phyloP scores from a whole-genome alignment of 2,329 filamentous ascomycete genomes.

The Ophiobolus disseminans region DNA sequence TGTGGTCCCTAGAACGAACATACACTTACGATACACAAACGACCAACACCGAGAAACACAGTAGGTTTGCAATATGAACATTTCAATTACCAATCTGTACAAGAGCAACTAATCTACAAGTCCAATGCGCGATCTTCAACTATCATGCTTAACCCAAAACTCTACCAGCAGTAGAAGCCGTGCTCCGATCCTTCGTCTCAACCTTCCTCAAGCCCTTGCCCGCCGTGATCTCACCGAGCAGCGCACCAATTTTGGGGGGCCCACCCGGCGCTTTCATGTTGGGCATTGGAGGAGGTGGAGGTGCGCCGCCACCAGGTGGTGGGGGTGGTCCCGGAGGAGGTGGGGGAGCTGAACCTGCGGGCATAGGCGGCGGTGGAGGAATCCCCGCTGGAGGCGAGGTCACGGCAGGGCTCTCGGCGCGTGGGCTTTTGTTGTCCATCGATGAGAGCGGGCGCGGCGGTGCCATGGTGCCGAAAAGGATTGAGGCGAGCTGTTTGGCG shows the following conservation, averaged over 20 bases:
- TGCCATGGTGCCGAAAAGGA: constrained; percentile 96
- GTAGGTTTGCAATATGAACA: background rate
- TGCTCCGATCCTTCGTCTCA: constrained; percentile 85
- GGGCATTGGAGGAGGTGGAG: constrained; percentile 55
- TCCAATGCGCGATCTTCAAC: background rate
- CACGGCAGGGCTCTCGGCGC: constrained; percentile 53
- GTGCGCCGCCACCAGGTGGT: constrained; percentile 41
- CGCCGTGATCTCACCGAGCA: constrained; percentile 83
- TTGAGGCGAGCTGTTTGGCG: constrained; percentile 90
- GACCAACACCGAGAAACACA: too few relatives aligned
- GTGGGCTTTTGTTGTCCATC: constrained; percentile 70
- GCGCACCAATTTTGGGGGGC: constrained; percentile 57
- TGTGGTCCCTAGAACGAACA: too few relatives aligned
- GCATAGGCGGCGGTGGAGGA: constrained; percentile 62
- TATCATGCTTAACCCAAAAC: constrained; percentile 55
- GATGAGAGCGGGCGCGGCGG: constrained; percentile 88
- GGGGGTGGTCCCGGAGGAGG: constrained; percentile 61
- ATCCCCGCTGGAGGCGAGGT: constrained; percentile 51
- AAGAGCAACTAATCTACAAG: constrained; percentile 7
- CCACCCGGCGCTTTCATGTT: constrained; percentile 39
- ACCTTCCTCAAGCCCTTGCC: constrained; percentile 86
- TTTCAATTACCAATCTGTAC: constrained; percentile 9
- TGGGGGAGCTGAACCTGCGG: constrained; percentile 51
- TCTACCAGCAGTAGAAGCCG: constrained; percentile 73
- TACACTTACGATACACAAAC: too few relatives aligned